Evolutionary conservation across 2,329 filamentous ascomycete species (phyloP), one percentile per base, ranked within the genome.

Genomic region (Colletotrichum musae): DNA sequence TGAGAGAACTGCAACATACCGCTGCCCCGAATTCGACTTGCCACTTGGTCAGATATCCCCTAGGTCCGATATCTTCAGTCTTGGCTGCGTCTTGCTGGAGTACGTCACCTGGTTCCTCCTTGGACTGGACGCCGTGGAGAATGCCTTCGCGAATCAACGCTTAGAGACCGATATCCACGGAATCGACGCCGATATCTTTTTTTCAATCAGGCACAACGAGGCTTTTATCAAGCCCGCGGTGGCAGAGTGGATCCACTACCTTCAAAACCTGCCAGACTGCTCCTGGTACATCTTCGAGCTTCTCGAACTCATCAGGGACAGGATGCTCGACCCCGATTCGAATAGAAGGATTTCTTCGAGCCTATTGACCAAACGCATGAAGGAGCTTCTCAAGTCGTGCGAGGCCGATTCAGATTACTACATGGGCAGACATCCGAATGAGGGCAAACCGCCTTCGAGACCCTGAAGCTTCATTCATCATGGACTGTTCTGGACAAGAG

Each of bases 21-120:
- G 75, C n/a, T 79, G 81, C 0, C 82, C 82, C 6, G 82, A 84
- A 24, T 76, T 77, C 32, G 75, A 77, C 5, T 18, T 80, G 0
- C 18, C 58, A 0, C 53, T 57, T 5, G 72, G 71, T 1, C 59
- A 54, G 5, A 76, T 82, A 1, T 68, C 64, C 0, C 58, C 58
- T 3, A 36, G 58, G 3, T 68, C 64, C 1, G 81, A 83, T 52
- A 77, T 80, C 0, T 81, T 77, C 74, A 78, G 75, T 32, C 72
- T 82, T 4, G 80, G 79, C 0, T 82, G 80, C 50, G 68, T 81
- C 0, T 79, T 75, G 28, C 69, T 82, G 1, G 80, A 82, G 59
- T 77, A 79, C 5, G 68, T 77, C n/a, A 81, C 78, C 1, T 82
- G 79, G 78, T 70, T 78, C 7, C 2, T 81, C 2, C 28, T 61